Evolutionary conservation across 169 alveolate genomes (phyloP), one percentile per base, ranked within the genome.

Genomic region (Eimeria maxima): DNA sequence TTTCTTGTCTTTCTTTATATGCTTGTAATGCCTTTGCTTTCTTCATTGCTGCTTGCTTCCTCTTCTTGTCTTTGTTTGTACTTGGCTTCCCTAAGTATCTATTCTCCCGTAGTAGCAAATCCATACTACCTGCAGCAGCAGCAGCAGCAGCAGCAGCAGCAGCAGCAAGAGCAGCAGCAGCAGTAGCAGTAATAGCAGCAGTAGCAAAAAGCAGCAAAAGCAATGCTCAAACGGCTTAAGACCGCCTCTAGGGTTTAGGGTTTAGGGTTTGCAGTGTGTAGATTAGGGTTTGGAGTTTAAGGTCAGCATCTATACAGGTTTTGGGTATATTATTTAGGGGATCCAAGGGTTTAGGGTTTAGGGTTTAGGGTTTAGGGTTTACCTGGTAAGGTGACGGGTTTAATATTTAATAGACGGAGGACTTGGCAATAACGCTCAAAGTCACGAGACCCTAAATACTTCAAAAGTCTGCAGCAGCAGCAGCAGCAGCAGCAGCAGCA

Each of bases 311-410:
- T n/a, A n/a, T n/a, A n/a, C n/a, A n/a, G n/a, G n/a, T n/a, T n/a
- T n/a, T n/a, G n/a, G n/a, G n/a, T n/a, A n/a, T n/a, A n/a, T n/a
- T n/a, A n/a, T n/a, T n/a, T n/a, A n/a, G n/a, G n/a, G n/a, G n/a
- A n/a, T n/a, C n/a, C n/a, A n/a, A n/a, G n/a, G n/a, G n/a, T n/a
- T n/a, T n/a, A 63, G 74, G 74, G 74, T 63, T 63, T 63, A 63
- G 74, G 74, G 74, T 63, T 63, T 63, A 63, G 74, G 74, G 74
- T 73, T 73, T 38, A 73, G 83, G 83, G 24, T 38, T 73, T 73
- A 83, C 91, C 91, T 8, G 91, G 91, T 29, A 83, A 45, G 91
- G 16, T 33, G 10, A 83, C 91, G 33, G 91, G 91, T 38, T 83
- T 83, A 27, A 83, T 14, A 47, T 83, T 57, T 38, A 86, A 60